Evolutionary conservation across 805 yeast species (phyloP), one percentile per base, ranked within the genome.

Genomic region (Yamadazyma philogaea): DNA sequence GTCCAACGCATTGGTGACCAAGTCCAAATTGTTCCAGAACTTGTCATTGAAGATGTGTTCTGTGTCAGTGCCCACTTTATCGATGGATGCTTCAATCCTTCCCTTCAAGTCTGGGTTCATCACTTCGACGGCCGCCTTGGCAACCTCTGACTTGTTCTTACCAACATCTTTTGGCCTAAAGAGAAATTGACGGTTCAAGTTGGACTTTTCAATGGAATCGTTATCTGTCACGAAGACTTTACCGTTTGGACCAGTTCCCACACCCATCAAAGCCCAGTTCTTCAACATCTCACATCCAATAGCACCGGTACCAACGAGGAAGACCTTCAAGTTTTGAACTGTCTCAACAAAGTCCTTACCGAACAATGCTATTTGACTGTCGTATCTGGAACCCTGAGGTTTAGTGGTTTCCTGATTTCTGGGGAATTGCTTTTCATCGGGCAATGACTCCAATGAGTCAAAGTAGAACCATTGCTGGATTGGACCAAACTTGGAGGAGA

Each of bases 221-320:
- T 83, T 93, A 66, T 91, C 99, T 19, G 99, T 93, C 36, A 93
- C 83, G 40, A 69, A 66, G 46, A 93, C 86, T 54, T 79, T 77
- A 55, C 99, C 99, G 3, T 84, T 64, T 30, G 90, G 87, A 32
- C 98, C 98, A 18, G 95, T 76, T 27, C 96, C 98, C 40, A 93
- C 70, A 34, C 99, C 99, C 79, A 90, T 76, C 77, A 93, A 77
- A 4, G 99, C 96, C 98, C 98, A 93, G 60, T 88, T 90, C 68
- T 93, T 93, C 57, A 93, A 74, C 90, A 93, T 91, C 68, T 93
- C 99, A 71, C 99, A 93, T 30, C 99, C 99, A 71, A 93, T 93
- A 15, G 99, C 99, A 61, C 99, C 99, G 1, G 97, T 76, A 34
- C 99, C 99, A 31, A 93, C 99, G 51, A 93, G 72, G 64, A 93